phyloP scores from a whole-genome alignment of 202 grass and related monocot genomes.

The Setaria viridis region DNA sequence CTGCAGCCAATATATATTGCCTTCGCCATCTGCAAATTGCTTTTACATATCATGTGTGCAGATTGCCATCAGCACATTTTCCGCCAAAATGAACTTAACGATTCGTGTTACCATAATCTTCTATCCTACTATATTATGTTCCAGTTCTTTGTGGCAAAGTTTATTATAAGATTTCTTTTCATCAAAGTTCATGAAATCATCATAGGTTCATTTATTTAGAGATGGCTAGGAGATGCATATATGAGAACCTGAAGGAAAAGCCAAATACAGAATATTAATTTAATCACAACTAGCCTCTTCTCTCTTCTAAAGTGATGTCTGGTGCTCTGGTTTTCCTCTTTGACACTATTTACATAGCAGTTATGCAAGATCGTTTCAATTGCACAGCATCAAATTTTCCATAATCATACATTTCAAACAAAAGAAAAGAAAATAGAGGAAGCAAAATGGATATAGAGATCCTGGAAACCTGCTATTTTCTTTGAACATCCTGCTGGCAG shows the following conservation, averaged over 20 bases:
- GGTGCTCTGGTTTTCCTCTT: neutral
- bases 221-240: neutral
- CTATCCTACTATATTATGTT: slow-evolving; percentile 1
- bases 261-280: neutral
- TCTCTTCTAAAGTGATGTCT: neutral
- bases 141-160: neutral
- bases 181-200: neutral
- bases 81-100: slow-evolving; percentile 8
- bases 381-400: neutral
- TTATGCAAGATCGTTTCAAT: neutral
- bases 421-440: neutral
- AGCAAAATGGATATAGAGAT: neutral
- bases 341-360: neutral
- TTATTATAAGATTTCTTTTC: neutral
- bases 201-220: neutral
- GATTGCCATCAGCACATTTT: slow-evolving; percentile 18
- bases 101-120: neutral
- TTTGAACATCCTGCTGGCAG: neutral
- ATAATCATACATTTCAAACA: neutral
- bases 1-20: neutral
- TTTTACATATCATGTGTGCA: slow-evolving; percentile 1
- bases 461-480: neutral
- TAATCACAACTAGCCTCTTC: neutral
- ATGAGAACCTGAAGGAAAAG: neutral
- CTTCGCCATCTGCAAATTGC: neutral